phyloP scores from a whole-genome alignment of 148 eudicot genomes.

The Arctostaphylos glauca region DNA sequence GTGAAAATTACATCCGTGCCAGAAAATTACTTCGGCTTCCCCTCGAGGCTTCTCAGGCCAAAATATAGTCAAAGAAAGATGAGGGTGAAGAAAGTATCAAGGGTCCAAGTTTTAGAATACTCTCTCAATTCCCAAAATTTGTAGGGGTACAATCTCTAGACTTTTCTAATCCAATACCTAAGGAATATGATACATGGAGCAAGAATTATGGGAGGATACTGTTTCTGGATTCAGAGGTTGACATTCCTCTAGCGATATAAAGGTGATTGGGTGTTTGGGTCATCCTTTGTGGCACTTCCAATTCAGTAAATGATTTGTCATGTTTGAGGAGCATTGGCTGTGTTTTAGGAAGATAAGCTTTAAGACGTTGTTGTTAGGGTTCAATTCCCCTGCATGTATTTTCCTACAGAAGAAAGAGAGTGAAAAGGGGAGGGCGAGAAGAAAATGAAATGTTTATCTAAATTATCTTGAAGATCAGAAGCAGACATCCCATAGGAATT shows the following conservation, averaged over 20 bases:
- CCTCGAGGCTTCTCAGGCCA: neutral
- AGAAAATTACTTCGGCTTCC: neutral
- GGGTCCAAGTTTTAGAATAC: neutral
- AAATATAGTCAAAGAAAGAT: neutral
- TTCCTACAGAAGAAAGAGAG: neutral
- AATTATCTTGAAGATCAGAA: neutral
- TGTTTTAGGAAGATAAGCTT: neutral
- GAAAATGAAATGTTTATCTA: no score
- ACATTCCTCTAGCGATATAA: neutral
- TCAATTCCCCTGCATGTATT: neutral
- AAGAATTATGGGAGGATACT: neutral
- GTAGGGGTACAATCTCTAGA: neutral
- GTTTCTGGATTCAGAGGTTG: neutral
- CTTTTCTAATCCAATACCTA: neutral
- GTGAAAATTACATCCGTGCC: neutral
- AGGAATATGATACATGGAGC: neutral
- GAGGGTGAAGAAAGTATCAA: neutral
- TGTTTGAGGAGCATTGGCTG: neutral
- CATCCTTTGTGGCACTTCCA: neutral
- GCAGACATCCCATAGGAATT: neutral
- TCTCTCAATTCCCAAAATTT: neutral
- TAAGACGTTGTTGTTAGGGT: neutral
- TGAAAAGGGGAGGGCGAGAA: neutral
- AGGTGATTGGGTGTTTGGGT: slow-evolving; percentile 1
- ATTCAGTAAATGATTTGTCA: no score